These are phyloP conservation scores for Eleusine coracana DNA, from an alignment of 176 grass and related monocot genomes.

Conservation along the genomic window DNA sequence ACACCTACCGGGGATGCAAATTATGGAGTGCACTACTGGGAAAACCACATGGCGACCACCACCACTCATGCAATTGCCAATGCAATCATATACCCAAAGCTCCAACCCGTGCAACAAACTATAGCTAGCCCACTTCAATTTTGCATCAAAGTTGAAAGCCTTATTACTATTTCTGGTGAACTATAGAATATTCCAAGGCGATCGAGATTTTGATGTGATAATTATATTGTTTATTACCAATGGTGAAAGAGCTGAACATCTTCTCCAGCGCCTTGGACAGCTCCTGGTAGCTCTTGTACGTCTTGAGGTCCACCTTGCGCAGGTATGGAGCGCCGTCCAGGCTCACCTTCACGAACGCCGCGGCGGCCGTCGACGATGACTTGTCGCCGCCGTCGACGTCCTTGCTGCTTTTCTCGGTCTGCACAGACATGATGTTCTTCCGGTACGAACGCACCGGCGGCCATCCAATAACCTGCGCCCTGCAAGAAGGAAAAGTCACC, in stretches of 20 bases:
- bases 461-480: conserved; percentile 94
- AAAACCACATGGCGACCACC: conserved; percentile 57
- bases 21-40: conserved; percentile 44
- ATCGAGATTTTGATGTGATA: neutral
- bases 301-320: conserved; percentile 90
- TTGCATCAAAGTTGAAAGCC: no score
- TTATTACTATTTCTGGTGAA: neutral
- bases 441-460: conserved; percentile 92
- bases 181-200: no score
- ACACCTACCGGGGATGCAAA: conserved; percentile 60
- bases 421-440: conserved; percentile 88
- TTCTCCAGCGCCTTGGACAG: conserved; percentile 88
- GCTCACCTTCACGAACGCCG: conserved; percentile 91
- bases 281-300: conserved; percentile 91
- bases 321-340: conserved; percentile 93
- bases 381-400: conserved; percentile 45
- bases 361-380: conserved; percentile 32
- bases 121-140: neutral
- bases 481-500: conserved; percentile 7
- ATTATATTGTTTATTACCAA: neutral
- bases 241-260: conserved; percentile 95
- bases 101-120: neutral
- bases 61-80: conserved; percentile 36
- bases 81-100: conserved; percentile 36
- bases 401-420: conserved; percentile 48